Conservation (phyloP, 1,139 yeast genomes). For the Hyphopichia wangnamkhiaoensis region DNA sequence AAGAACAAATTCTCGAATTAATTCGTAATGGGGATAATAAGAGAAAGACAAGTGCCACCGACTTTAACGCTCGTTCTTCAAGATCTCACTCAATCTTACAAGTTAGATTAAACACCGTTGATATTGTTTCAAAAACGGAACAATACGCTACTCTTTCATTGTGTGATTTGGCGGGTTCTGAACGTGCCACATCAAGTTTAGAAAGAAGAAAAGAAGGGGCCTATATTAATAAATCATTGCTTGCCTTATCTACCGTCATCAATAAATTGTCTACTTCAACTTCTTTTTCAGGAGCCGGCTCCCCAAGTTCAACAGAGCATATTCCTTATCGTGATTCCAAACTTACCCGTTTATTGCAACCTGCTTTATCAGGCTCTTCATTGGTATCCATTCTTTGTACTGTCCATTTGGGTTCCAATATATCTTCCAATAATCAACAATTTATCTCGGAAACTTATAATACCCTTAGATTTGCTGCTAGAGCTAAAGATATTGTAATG, state of each 20-base stretch:
- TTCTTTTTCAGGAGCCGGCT: constrained; percentile 5
- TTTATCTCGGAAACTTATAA: constrained; percentile 78
- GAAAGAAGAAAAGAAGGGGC: constrained; percentile 93
- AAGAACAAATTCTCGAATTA: constrained; percentile 60
- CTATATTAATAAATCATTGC: constrained; percentile 82
- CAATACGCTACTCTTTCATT: constrained; percentile 69
- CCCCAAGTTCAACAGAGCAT: constrained; percentile 45
- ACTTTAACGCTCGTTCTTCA: constrained; percentile 80
- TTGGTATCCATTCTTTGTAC: constrained; percentile 89
- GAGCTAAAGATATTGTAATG: constrained; percentile 84
- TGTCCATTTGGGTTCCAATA: constrained; percentile 56
- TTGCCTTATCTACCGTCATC: constrained; percentile 88
- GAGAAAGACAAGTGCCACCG: constrained; percentile 85
- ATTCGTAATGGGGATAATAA: constrained; percentile 71
- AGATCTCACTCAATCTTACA: constrained; percentile 93
- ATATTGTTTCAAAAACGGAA: constrained; percentile 40
- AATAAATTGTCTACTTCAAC: constrained; percentile 61
- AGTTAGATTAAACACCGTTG: constrained; percentile 53
- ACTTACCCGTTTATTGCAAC: constrained; percentile 82
- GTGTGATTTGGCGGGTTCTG: constrained; percentile 97
- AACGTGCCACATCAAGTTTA: constrained; percentile 77
- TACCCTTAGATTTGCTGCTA: constrained; percentile 86
- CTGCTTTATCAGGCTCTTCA: constrained; percentile 86
- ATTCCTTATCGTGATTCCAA: constrained; percentile 93
- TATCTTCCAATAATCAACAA: constrained; percentile 28